Evolutionary conservation across 768 basidiomycete species (phyloP).

Genomic region (Cystofilobasidium bisporidii): DNA sequence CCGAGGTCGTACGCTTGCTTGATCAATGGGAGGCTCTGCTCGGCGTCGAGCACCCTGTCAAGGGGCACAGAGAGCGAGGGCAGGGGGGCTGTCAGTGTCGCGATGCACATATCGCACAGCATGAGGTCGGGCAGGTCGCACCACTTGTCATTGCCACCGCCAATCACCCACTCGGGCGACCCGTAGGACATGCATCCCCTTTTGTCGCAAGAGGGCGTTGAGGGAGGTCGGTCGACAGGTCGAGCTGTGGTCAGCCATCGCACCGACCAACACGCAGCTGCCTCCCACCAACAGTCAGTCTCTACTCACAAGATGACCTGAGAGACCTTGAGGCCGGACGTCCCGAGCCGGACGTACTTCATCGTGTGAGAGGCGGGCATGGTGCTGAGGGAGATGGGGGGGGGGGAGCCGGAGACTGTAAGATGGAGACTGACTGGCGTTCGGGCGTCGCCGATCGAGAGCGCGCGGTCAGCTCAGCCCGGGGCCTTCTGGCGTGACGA

Average conservation of each 20-base stretch:
- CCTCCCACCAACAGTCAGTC: no score
- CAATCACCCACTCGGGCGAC: conserved; percentile 2
- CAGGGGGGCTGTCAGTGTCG: not conserved
- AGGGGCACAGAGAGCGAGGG: not conserved
- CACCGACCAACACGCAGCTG: no score
- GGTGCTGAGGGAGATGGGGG: not conserved
- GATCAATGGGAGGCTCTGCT: not conserved
- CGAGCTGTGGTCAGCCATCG: no score
- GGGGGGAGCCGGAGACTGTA: not conserved
- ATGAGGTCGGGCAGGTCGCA: no score
- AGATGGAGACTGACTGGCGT: not conserved
- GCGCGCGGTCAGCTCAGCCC: no score
- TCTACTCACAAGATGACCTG: conserved; percentile 25
- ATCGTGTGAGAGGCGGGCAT: conserved; percentile 7
- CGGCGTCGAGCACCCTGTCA: conserved; percentile 21
- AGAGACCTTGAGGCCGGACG: conserved; percentile 20
- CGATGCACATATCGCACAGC: no score
- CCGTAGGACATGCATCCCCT: not conserved
- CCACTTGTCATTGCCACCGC: not conserved
- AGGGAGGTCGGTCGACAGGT: no score
- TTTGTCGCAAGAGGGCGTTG: not conserved
- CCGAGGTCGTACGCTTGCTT: conserved; percentile 2
- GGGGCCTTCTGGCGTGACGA: no score
- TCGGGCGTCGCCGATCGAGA: no score
- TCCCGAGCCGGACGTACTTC: conserved; percentile 21